Percentiles rank a stretch among this genome's conserved stretches.
These are phyloP conservation scores for Pseudognaphalium luteoalbum DNA, from an alignment of 129 eudicot species.

Conservation along the genomic window DNA sequence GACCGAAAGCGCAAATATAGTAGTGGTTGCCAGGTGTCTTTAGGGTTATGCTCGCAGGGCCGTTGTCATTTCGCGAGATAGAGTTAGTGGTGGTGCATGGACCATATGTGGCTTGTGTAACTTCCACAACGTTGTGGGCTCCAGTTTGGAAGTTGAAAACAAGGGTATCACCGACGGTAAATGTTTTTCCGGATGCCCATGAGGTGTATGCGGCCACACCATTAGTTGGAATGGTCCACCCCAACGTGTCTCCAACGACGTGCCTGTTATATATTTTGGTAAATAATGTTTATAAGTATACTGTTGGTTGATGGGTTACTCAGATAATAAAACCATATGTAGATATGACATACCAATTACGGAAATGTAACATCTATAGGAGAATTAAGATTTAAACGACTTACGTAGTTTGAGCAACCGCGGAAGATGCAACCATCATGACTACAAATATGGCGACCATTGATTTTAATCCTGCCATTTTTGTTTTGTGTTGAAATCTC, in stretches of 20 bases:
- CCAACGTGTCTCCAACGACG: constrained; percentile 38
- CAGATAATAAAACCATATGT: neutral
- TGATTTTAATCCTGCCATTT: constrained; percentile 24
- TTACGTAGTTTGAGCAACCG: constrained; percentile 53
- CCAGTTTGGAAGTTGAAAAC: constrained; percentile 48
- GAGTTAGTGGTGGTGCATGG: constrained; percentile 47
- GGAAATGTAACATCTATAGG: too few relatives aligned
- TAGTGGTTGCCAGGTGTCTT: constrained; percentile 37
- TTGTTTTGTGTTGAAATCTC: constrained; percentile 26
- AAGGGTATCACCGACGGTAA: constrained; percentile 42
- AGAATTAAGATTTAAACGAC: constrained; percentile 15
- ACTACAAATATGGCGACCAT: constrained; percentile 14
- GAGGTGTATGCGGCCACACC: constrained; percentile 34
- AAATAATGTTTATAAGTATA: neutral
- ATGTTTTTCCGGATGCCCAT: constrained; percentile 38
- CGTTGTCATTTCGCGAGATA: neutral
- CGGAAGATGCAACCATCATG: constrained; percentile 26
- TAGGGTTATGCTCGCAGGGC: constrained; percentile 42
- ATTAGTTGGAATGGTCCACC: constrained; percentile 42
- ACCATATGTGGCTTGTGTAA: constrained; percentile 38
- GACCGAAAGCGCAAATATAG: constrained; percentile 41
- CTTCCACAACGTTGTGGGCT: constrained; percentile 42
- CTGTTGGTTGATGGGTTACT: too few relatives aligned
- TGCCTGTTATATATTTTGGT: neutral
- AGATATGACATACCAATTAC: neutral